Conservation (phyloP, 1,284 basidiomycete genomes). For the Anthracocystis setariae region DNA sequence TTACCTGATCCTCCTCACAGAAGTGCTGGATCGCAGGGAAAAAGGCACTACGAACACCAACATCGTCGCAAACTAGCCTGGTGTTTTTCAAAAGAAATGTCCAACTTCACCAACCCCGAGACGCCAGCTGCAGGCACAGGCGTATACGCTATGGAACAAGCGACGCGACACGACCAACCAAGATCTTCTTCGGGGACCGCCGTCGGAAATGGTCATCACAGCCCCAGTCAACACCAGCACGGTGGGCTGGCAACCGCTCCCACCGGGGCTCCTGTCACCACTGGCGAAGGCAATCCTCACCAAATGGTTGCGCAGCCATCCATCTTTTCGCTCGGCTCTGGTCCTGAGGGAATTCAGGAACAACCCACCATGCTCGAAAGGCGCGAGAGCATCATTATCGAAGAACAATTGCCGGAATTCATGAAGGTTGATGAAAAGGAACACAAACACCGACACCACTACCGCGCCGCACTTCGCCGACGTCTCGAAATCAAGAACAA, state of each 20-base stretch:
- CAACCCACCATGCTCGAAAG: conserved; percentile 27
- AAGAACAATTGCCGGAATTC: conserved; percentile 42
- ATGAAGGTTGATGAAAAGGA: conserved; percentile 48
- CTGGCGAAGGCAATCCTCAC: conserved; percentile 17
- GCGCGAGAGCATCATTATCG: conserved; percentile 36
- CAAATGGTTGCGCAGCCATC: conserved; percentile 39
- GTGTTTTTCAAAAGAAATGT: conserved; percentile 10
- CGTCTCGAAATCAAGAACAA: conserved; percentile 72
- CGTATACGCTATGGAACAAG: no score
- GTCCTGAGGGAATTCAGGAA: background rate
- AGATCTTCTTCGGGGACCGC: conserved; percentile 16
- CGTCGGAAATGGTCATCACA: conserved; percentile 4
- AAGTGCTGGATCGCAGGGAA: no score
- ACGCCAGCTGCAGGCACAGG: conserved; percentile 33
- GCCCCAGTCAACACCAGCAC: conserved; percentile 12
- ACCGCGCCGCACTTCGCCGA: conserved; percentile 34
- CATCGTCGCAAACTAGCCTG: conserved; percentile 1
- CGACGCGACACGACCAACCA: conserved; percentile 5
- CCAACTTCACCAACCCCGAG: conserved; percentile 35
- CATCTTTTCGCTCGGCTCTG: conserved; percentile 28
- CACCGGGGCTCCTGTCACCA: conserved; percentile 39
- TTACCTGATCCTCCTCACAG: no score
- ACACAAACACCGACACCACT: conserved; percentile 45
- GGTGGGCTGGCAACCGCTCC: conserved; percentile 32
- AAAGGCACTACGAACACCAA: no score